Percentiles rank a stretch among this genome's conserved stretches.
Conservation (phyloP, 1,284 basidiomycete species). For the Microstroma glucosiphilum region DNA sequence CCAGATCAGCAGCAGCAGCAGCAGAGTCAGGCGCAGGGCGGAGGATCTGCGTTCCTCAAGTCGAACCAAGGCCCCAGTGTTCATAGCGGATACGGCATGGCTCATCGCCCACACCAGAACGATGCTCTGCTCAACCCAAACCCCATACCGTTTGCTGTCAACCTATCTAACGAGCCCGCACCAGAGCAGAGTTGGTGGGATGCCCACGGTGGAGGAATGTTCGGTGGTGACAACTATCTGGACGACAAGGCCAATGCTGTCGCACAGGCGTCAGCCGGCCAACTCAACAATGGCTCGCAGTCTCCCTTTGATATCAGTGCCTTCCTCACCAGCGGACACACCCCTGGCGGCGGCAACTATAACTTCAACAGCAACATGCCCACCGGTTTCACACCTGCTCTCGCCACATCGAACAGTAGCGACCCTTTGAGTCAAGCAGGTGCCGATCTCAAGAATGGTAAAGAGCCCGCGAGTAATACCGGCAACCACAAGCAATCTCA, state of each 20-base stretch:
- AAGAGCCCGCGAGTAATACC: constrained; percentile 12
- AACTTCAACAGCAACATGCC: constrained; percentile 4
- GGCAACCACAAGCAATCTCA: background rate
- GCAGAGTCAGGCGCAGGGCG: constrained; percentile 1
- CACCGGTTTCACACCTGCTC: constrained; percentile 7
- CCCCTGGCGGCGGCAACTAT: constrained; percentile 17
- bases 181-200: constrained; percentile 43
- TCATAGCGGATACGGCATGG: constrained; percentile 7
- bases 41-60: background rate
- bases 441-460: constrained; percentile 15
- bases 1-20: constrained; percentile 7
- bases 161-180: constrained; percentile 31
- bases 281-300: constrained; percentile 20
- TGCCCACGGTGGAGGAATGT: constrained; percentile 26
- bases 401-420: background rate
- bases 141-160: constrained; percentile 45
- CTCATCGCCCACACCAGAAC: constrained; percentile 39
- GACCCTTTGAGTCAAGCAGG: constrained; percentile 3
- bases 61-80: background rate
- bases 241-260: constrained; percentile 44
- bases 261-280: constrained; percentile 21
- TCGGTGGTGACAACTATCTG: constrained; percentile 29
- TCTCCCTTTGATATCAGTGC: constrained; percentile 38
- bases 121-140: constrained; percentile 44
- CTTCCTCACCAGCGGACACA: constrained; percentile 38